These are phyloP conservation scores for Spatholobus suberectus DNA, from an alignment of 306 rosid species.

Conservation along the genomic window DNA sequence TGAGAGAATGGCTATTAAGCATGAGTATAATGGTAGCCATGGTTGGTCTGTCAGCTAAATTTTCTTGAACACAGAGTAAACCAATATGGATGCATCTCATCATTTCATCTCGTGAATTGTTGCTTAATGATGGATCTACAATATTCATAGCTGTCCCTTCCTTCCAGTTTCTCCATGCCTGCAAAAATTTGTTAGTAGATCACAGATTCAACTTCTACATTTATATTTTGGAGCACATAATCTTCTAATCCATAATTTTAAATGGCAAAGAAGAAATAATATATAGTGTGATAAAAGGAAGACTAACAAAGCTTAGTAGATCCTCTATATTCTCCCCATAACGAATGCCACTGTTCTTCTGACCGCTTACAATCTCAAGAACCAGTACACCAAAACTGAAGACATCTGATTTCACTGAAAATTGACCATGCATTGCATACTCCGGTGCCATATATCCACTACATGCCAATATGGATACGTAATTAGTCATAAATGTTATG, in stretches of 20 bases:
- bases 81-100: no score
- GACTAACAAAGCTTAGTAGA: not conserved
- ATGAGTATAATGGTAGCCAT: no score
- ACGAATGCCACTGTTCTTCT: not conserved
- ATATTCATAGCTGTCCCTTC: not conserved
- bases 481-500: not conserved
- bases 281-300: not conserved
- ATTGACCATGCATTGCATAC: not conserved
- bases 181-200: not conserved
- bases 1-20: no score
- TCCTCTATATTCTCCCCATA: not conserved
- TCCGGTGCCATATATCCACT: constrained; percentile 16
- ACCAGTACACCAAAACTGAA: not conserved
- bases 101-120: no score
- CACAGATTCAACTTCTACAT: not conserved
- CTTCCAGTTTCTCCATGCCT: constrained; percentile 19
- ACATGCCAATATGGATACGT: not conserved
- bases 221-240: not conserved
- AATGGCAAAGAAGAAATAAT: not conserved
- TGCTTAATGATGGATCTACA: not conserved
- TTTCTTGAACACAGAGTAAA: no score
- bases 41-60: no score
- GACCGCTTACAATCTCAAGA: constrained; percentile 4
- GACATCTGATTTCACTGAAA: not conserved
- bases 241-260: not conserved